Conservation (phyloP, 1,139 yeast genomes). For the Hemisphaericaspora xylanilytica region DNA sequence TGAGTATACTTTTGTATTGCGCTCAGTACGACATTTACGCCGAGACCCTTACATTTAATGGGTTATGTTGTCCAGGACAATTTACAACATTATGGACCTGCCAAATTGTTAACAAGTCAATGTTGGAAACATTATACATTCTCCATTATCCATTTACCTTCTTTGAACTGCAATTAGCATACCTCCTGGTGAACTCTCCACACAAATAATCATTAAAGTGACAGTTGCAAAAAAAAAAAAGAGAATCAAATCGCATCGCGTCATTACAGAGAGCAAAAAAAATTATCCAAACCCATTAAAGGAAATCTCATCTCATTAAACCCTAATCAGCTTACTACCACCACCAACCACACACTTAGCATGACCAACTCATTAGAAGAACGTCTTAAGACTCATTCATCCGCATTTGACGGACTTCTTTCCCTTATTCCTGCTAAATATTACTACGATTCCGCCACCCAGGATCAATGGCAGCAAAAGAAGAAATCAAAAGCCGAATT, state of each 20-base stretch:
- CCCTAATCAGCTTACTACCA: no score
- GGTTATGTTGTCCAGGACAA: no score
- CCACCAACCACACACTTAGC: neutral
- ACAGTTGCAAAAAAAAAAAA: no score
- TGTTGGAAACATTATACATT: no score
- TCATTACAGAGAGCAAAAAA: neutral
- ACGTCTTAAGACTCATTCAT: slow-evolving; percentile 77
- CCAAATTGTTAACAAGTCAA: no score
- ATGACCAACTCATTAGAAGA: slow-evolving; percentile 59
- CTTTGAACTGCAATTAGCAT: no score
- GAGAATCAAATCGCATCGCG: neutral
- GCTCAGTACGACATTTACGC: neutral
- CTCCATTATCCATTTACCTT: no score
- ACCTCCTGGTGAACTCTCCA: no score
- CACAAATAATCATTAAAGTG: no score
- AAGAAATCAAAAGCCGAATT: slow-evolving; percentile 69
- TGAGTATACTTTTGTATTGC: no score
- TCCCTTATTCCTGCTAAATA: slow-evolving; percentile 93
- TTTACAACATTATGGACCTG: no score
- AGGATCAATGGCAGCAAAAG: slow-evolving; percentile 87
- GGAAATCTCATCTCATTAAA: neutral
- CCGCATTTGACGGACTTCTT: slow-evolving; percentile 85
- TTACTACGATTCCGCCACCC: slow-evolving; percentile 76
- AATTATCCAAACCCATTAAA: neutral
- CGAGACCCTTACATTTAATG: no score